phyloP scores from a whole-genome alignment of 2,329 filamentous ascomycete species.

The Diaporthe aspalathi region DNA sequence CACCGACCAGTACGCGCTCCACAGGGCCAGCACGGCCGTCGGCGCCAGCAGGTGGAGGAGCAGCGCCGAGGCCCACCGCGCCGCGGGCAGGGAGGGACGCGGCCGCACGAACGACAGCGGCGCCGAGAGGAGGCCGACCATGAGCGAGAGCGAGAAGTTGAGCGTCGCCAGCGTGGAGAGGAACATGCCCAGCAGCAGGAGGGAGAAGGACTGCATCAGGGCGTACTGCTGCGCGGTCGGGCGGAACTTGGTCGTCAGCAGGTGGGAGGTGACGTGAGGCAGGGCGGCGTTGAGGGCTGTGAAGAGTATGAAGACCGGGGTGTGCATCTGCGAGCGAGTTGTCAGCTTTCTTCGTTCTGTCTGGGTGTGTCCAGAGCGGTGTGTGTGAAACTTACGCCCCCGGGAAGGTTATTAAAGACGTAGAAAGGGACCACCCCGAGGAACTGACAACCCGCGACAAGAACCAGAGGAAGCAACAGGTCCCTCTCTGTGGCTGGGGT shows the following conservation, averaged over 20 bases:
- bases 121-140: conserved; percentile 81
- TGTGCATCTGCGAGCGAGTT: conserved; percentile 62
- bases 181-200: conserved; percentile 92
- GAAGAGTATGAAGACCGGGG: conserved; percentile 69
- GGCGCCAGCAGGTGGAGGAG: conserved; percentile 73
- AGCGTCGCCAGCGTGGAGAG: conserved; percentile 92
- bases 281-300: conserved; percentile 65
- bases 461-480: conserved; percentile 77
- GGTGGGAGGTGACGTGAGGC: conserved; percentile 65
- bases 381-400: conserved; percentile 64
- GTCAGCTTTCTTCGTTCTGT: conserved; percentile 2
- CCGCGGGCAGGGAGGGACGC: conserved; percentile 51
- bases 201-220: conserved; percentile 88
- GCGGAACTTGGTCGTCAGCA: conserved; percentile 62
- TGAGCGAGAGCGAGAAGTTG: conserved; percentile 91
- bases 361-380: background rate
- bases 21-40: conserved; percentile 63
- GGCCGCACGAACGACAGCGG: conserved; percentile 82
- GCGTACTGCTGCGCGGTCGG: conserved; percentile 77
- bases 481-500: conserved; percentile 65
- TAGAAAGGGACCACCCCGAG: conserved; percentile 85
- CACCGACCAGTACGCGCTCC: conserved; percentile 52
- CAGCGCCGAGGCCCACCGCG: conserved; percentile 57
- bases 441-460: conserved; percentile 80
- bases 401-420: conserved; percentile 81